Evolutionary conservation across 2,329 filamentous ascomycete genomes (phyloP).

Genomic region (Hypoxylon sp.): DNA sequence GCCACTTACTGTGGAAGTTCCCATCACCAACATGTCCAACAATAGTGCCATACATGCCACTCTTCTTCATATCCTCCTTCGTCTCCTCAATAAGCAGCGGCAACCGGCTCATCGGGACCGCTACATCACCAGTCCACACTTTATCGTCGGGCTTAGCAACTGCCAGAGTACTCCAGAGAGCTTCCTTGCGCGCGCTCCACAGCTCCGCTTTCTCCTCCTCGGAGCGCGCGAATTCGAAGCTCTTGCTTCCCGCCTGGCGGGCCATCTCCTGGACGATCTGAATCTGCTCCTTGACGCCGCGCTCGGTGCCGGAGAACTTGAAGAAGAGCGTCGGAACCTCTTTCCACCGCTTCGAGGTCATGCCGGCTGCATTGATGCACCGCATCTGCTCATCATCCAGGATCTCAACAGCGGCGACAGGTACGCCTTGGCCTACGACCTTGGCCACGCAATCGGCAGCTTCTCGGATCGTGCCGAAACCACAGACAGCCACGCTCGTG

Average conservation of each 20-base stretch:
- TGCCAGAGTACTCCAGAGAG: slow-evolving; percentile 83
- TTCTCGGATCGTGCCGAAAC: slow-evolving; percentile 63
- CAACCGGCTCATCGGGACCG: slow-evolving; percentile 81
- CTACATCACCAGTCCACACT: slow-evolving; percentile 89
- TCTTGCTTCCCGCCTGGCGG: slow-evolving; percentile 68
- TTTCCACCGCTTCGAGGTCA: slow-evolving; percentile 70
- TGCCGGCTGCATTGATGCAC: slow-evolving; percentile 67
- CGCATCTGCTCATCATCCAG: slow-evolving; percentile 83
- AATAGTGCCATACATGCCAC: slow-evolving; percentile 71
- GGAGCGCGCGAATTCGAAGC: slow-evolving; percentile 82
- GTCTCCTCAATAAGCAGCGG: slow-evolving; percentile 84
- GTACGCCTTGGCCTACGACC: slow-evolving; percentile 79
- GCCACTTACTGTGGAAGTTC: slow-evolving; percentile 75
- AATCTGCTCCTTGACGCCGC: slow-evolving; percentile 83
- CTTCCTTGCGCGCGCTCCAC: slow-evolving; percentile 87
- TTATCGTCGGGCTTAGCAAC: slow-evolving; percentile 74
- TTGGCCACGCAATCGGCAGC: slow-evolving; percentile 79
- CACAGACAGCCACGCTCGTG: slow-evolving; percentile 78
- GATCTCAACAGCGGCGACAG: slow-evolving; percentile 83
- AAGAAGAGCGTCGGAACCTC: slow-evolving; percentile 78
- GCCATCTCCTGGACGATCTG: slow-evolving; percentile 52
- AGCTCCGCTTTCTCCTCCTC: slow-evolving; percentile 79
- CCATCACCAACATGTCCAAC: slow-evolving; percentile 82
- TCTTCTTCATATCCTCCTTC: slow-evolving; percentile 70
- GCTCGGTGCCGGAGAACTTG: slow-evolving; percentile 75